These are phyloP conservation scores for Pilasporangium apinafurcum DNA, from an alignment of 352 stramenopile genomes.

Conservation along the genomic window DNA sequence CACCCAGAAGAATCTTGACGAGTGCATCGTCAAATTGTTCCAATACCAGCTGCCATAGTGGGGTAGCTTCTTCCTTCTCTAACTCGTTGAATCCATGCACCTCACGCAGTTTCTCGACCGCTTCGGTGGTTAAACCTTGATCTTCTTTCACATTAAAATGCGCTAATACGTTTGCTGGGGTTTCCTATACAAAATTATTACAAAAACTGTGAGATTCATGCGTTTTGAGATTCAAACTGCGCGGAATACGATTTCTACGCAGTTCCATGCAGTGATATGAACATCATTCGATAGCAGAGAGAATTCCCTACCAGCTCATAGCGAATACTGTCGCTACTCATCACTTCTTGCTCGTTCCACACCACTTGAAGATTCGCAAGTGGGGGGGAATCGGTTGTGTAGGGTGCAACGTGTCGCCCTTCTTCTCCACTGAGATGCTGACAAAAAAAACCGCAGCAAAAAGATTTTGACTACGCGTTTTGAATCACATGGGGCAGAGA, in stretches of 20 bases:
- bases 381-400: background rate
- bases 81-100: conserved; percentile 84
- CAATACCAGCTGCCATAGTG: conserved; percentile 93
- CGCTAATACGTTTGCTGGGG: conserved; percentile 63
- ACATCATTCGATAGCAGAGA: background rate
- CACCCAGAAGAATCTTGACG: conserved; percentile 97
- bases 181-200: conserved; percentile 23
- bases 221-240: background rate
- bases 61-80: conserved; percentile 85
- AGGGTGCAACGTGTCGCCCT: background rate
- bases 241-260: background rate
- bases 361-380: background rate
- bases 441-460: no score
- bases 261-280: background rate
- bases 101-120: conserved; percentile 51
- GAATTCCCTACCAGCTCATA: conserved; percentile 25
- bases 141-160: conserved; percentile 71
- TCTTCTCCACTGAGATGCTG: no score
- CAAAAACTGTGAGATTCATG: background rate
- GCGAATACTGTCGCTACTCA: conserved; percentile 22
- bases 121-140: conserved; percentile 35
- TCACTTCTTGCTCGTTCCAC: conserved; percentile 8
- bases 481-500: no score
- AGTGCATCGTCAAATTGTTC: conserved; percentile 99
- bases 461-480: no score